Percentiles rank a stretch among this genome's conserved stretches.
phyloP scores from a whole-genome alignment of 768 basidiomycete species.

The Serendipita sp. region DNA sequence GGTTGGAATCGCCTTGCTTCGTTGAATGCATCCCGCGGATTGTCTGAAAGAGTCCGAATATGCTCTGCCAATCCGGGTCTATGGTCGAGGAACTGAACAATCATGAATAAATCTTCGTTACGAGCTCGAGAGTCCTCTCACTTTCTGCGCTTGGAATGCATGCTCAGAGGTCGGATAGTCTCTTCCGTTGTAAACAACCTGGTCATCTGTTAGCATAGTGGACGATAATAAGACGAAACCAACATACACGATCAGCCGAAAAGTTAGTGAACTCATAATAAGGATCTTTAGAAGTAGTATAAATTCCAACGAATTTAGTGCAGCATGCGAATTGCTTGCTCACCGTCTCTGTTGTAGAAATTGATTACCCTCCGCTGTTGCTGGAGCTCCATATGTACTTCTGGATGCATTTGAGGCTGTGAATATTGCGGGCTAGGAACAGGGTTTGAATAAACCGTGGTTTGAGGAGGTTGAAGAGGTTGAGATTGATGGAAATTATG shows the following conservation, averaged over 20 bases:
- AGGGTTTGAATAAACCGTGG: too few species aligned
- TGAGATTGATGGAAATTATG: too few species aligned
- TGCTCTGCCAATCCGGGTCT: constrained; percentile 11
- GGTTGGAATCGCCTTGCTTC: constrained; percentile 8
- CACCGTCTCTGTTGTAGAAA: not conserved
- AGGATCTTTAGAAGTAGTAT: not conserved
- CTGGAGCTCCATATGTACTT: not conserved
- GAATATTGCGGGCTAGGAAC: too few species aligned
- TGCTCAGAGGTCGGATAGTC: constrained; percentile 13
- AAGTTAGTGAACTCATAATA: constrained; percentile 2
- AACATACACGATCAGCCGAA: not conserved
- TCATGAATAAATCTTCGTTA: not conserved
- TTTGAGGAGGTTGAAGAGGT: too few species aligned
- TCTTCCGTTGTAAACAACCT: constrained; percentile 10
- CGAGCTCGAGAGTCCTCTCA: not conserved
- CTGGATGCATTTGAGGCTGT: not conserved
- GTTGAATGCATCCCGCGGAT: constrained; percentile 8
- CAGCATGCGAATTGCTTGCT: too few species aligned
- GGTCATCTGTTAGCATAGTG: not conserved
- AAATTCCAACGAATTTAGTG: too few species aligned
- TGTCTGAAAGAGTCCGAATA: constrained; percentile 9
- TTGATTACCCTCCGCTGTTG: not conserved
- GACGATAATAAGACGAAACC: too few species aligned
- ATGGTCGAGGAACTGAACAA: constrained; percentile 11
- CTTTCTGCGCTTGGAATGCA: constrained; percentile 12